phyloP scores from a whole-genome alignment of 805 yeast genomes.

The Yarrowia osloensis region DNA sequence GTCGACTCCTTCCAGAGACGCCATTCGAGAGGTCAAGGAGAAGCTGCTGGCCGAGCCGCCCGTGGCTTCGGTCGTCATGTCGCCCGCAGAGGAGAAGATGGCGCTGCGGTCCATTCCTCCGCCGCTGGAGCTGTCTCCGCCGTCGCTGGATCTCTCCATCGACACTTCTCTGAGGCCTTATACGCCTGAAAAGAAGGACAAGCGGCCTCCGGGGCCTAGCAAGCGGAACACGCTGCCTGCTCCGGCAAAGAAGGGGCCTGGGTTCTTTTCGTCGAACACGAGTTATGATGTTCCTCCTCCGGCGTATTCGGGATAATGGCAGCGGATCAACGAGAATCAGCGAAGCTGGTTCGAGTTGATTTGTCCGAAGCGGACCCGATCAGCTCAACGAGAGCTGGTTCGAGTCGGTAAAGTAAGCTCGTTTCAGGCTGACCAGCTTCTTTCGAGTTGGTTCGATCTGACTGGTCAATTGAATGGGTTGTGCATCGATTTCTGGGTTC shows the following conservation, averaged over 20 bases:
- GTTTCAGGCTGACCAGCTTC: too few relatives aligned
- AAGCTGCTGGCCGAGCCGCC: neutral
- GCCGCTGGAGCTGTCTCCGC: constrained; percentile 10
- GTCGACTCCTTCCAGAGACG: neutral
- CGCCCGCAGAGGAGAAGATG: neutral
- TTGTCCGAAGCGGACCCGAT: too few relatives aligned
- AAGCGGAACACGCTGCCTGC: constrained; percentile 3
- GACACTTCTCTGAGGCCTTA: constrained; percentile 6
- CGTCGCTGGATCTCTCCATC: neutral
- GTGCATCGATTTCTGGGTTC: too few relatives aligned
- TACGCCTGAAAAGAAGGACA: neutral
- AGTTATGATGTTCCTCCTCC: constrained; percentile 27
- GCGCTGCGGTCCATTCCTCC: constrained; percentile 5
- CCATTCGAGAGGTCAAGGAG: constrained; percentile 23
- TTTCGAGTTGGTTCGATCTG: too few relatives aligned
- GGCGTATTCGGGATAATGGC: constrained; percentile 8
- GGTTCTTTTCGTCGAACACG: constrained; percentile 24
- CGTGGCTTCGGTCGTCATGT: neutral
- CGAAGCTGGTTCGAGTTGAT: neutral
- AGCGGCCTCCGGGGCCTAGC: neutral
- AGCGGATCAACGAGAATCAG: too few relatives aligned
- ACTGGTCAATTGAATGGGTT: too few relatives aligned
- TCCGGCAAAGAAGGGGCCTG: neutral
- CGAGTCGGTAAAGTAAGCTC: too few relatives aligned
- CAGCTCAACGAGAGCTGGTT: too few relatives aligned